phyloP scores from a whole-genome alignment of 139 green algal genomes.

The Micromonas commoda region DNA sequence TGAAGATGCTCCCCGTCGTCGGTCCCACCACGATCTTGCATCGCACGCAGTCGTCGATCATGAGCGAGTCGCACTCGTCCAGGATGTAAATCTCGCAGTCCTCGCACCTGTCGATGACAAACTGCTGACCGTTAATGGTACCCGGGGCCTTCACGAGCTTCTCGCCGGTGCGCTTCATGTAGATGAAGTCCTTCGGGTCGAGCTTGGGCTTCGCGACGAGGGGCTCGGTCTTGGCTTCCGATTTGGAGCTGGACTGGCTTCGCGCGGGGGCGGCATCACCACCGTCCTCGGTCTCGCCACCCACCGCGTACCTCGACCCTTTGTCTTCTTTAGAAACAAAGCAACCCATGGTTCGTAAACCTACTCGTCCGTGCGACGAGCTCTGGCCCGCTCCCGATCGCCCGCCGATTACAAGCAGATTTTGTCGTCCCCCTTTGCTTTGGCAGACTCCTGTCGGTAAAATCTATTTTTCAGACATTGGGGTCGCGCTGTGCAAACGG shows the following conservation, averaged over 20 bases:
- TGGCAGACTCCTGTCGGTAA: too few species aligned
- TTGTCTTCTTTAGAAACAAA: too few species aligned
- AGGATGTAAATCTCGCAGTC: slow-evolving; percentile 60
- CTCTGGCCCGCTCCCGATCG: too few species aligned
- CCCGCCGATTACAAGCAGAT: too few species aligned
- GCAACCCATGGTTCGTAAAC: too few species aligned
- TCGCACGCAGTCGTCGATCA: slow-evolving; percentile 57
- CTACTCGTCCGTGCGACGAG: too few species aligned
- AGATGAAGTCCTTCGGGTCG: slow-evolving; percentile 29
- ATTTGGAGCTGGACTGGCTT: background rate
- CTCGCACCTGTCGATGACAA: slow-evolving; percentile 57
- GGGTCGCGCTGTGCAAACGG: too few species aligned
- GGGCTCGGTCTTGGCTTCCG: background rate
- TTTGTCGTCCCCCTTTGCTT: too few species aligned
- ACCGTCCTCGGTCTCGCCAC: too few species aligned
- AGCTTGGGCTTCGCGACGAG: background rate
- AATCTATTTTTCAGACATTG: too few species aligned
- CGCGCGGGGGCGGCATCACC: too few species aligned
- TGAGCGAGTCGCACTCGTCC: slow-evolving; percentile 51
- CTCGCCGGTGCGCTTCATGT: slow-evolving; percentile 1
- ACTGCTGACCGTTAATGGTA: slow-evolving; percentile 56
- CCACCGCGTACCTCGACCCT: too few species aligned
- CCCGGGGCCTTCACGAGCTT: slow-evolving; percentile 20
- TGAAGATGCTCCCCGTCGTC: slow-evolving; percentile 53
- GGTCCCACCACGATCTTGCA: slow-evolving; percentile 62